Evolutionary conservation across 2,329 filamentous ascomycete genomes (phyloP).

Genomic region (Teratosphaeria viscida): DNA sequence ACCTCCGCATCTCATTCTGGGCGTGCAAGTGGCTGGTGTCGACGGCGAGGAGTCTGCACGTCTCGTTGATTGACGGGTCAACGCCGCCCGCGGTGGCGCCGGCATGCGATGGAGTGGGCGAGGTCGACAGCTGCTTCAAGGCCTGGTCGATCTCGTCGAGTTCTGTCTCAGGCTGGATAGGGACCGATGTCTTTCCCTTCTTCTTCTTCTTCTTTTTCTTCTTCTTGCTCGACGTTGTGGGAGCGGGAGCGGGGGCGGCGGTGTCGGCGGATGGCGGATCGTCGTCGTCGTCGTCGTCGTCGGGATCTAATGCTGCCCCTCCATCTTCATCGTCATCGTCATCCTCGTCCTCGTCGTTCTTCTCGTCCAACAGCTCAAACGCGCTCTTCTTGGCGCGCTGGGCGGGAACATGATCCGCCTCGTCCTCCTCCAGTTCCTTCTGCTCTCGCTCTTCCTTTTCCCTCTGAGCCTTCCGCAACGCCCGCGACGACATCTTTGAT

Average conservation of each 20-base stretch:
- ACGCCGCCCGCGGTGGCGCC: slow-evolving; percentile 15
- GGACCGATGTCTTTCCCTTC: slow-evolving; percentile 29
- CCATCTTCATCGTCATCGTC: slow-evolving; percentile 17
- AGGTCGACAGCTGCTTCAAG: slow-evolving; percentile 45
- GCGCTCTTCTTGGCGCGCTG: slow-evolving; percentile 29
- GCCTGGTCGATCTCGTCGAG: slow-evolving; percentile 59
- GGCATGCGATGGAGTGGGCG: slow-evolving; percentile 14
- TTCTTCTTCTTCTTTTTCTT: slow-evolving; percentile 55
- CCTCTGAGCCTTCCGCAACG: slow-evolving; percentile 53
- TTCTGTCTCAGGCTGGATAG: slow-evolving; percentile 26
- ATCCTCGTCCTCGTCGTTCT: slow-evolving; percentile 23
- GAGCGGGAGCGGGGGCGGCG: slow-evolving; percentile 6
- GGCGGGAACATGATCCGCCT: slow-evolving; percentile 24
- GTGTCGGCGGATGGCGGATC: not conserved
- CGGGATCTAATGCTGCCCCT: slow-evolving; percentile 8
- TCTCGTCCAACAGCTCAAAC: slow-evolving; percentile 36
- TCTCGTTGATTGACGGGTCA: slow-evolving; percentile 35
- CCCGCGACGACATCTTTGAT: slow-evolving; percentile 45
- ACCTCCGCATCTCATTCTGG: slow-evolving; percentile 76
- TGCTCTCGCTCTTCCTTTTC: slow-evolving; percentile 48
- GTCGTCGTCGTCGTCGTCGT: slow-evolving; percentile 25
- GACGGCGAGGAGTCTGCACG: slow-evolving; percentile 47
- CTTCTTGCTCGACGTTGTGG: slow-evolving; percentile 33
- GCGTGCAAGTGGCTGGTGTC: slow-evolving; percentile 70
- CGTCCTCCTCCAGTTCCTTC: slow-evolving; percentile 17